Base-by-base conservation (phyloP, 2,329 filamentous ascomycete genomes). In the Karstenula rhodostoma region DNA sequence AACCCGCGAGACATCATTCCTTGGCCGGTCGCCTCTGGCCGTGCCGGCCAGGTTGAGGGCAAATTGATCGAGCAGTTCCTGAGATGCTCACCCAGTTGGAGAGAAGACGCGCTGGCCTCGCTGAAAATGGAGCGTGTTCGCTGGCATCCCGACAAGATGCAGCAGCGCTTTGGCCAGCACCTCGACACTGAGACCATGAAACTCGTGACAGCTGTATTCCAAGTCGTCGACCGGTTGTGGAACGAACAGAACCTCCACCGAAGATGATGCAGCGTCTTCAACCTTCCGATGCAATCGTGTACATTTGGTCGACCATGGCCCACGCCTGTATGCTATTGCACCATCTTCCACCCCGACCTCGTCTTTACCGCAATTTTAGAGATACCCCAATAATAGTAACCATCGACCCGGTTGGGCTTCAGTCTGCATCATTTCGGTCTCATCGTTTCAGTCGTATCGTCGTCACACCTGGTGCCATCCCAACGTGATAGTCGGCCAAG, bases 61-160 rank as follows among this genome's bases (percentile, higher is more conserved):
- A 82, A 87, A 9, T 83, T 84, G 10, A 87, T 96, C 12, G 86
- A 89, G 67, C 81, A 81, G 12, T 97, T 97, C 72, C 88, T 95
- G 69, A 81, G 86, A 0, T 80, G 84, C 71, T 84, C 83, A n/a
- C 83, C 83, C 7, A 60, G 63, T 10, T 73, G 73, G 68, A 67
- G 65, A 19, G 66, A 73, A 6, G 79, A 81, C 59, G 57, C 86
- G 22, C 56, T 79, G 15, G 81, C 84, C 47, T 75, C 85, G 5
- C 82, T 98, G 55, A 97, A 96, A 78, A 82, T 87, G 5, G 95
- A 99, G 81, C 87, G 95, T 54, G 89, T 98, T 19, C 85, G 93
- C 17, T 99, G 95, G 95, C 95, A 99, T 81, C 95, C 95, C 4
- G 95, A 99, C 80, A 99, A 98, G 83, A 91, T 98, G 58, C 93